A percentile compares a stretch with the other conserved stretches of the same genome.
phyloP scores from a whole-genome alignment of 805 yeast species.

The Pichia eremophila region DNA sequence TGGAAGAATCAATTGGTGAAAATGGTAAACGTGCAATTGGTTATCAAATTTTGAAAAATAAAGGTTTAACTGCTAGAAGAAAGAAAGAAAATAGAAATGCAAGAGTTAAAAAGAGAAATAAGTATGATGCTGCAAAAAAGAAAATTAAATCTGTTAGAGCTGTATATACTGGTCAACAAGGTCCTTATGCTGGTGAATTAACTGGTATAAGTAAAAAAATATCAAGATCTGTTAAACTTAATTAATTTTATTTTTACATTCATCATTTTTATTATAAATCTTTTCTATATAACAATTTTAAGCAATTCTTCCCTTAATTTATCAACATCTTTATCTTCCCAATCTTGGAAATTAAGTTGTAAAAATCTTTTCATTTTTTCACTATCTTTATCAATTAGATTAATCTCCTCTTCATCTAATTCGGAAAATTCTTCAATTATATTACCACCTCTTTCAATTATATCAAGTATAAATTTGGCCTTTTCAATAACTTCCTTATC shows the following conservation, averaged over 20 bases:
- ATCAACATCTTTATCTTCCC: constrained; percentile 12
- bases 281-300: not conserved
- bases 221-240: constrained; percentile 55
- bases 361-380: not conserved
- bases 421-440: not conserved
- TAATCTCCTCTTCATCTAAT: constrained; percentile 1
- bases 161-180: constrained; percentile 67
- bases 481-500: constrained; percentile 3
- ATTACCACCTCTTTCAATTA: not conserved
- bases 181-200: constrained; percentile 86
- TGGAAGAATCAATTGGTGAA: constrained; percentile 51
- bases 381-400: not conserved
- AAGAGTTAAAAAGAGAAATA: constrained; percentile 96
- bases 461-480: constrained; percentile 5
- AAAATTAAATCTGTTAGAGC: constrained; percentile 83
- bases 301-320: not conserved
- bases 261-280: not conserved
- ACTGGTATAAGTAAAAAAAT: constrained; percentile 96
- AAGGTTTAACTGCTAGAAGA: constrained; percentile 88
- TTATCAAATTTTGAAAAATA: constrained; percentile 91
- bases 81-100: constrained; percentile 92
- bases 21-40: constrained; percentile 92
- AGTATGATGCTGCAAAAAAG: constrained; percentile 91
- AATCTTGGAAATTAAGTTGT: constrained; percentile 5
- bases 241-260: not conserved